These are phyloP conservation scores for Zasmidium citrigriseum DNA, from an alignment of 2,329 filamentous ascomycete species.

Conservation along the genomic window DNA sequence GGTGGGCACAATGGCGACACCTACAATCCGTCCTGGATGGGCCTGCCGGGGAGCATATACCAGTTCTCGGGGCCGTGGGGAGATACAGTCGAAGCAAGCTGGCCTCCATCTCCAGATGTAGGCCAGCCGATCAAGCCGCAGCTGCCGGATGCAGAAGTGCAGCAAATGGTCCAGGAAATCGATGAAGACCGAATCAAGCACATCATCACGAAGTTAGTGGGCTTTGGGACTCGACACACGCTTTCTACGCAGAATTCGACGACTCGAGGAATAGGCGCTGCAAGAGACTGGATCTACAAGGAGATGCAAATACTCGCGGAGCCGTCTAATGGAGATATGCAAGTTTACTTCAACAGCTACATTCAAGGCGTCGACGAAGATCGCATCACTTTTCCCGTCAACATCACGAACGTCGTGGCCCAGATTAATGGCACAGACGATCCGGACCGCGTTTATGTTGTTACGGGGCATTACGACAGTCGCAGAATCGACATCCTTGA, in stretches of 20 bases:
- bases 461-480: conserved; percentile 59
- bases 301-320: conserved; percentile 53
- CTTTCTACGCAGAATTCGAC: conserved; percentile 55
- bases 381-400: conserved; percentile 53
- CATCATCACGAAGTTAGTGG: conserved; percentile 55
- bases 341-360: conserved; percentile 54
- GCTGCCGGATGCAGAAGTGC: conserved; percentile 42
- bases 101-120: conserved; percentile 40
- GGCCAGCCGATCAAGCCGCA: conserved; percentile 41
- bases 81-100: conserved; percentile 31
- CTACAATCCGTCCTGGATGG: conserved; percentile 23
- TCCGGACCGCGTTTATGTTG: conserved; percentile 53
- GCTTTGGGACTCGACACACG: conserved; percentile 60
- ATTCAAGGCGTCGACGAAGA: conserved; percentile 48
- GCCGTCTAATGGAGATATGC: conserved; percentile 52
- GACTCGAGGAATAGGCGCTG: conserved; percentile 57
- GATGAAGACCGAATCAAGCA: conserved; percentile 49
- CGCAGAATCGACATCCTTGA: conserved; percentile 54
- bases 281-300: conserved; percentile 57
- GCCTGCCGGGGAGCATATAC: conserved; percentile 28
- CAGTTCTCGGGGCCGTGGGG: conserved; percentile 22
- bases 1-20: neutral
- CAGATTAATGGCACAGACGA: conserved; percentile 53
- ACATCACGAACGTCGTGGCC: conserved; percentile 56
- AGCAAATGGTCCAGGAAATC: conserved; percentile 42